These are phyloP conservation scores for Colletotrichum tofieldiae DNA, from an alignment of 2,329 filamentous ascomycete species.

Conservation along the genomic window DNA sequence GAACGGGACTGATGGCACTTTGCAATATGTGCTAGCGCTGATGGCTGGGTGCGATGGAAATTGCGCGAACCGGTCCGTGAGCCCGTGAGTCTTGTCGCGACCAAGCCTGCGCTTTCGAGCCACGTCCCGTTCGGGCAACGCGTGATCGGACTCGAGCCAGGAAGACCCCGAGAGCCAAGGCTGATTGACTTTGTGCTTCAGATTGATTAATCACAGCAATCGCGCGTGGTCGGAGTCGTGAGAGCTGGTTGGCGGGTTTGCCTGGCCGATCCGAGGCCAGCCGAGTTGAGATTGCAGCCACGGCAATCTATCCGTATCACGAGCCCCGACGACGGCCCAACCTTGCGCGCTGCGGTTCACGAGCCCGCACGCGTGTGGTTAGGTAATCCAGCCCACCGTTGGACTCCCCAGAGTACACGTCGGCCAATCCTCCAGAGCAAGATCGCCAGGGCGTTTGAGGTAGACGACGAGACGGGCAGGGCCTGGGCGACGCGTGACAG, in stretches of 20 bases:
- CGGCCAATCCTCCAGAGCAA: slow-evolving; percentile 4
- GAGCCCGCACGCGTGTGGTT: no score
- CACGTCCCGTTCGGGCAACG: background rate
- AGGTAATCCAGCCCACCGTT: background rate
- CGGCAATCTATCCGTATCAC: background rate
- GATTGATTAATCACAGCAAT: background rate
- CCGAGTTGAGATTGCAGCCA: background rate
- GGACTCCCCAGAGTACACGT: slow-evolving; percentile 7
- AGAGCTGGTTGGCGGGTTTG: no score
- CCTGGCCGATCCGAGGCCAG: background rate
- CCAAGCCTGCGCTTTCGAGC: background rate
- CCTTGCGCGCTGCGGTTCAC: background rate
- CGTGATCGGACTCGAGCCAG: background rate
- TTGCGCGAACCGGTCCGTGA: background rate
- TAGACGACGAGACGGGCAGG: slow-evolving; percentile 15
- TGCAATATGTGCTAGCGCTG: slow-evolving; percentile 6
- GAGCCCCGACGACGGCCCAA: background rate
- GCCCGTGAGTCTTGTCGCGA: background rate
- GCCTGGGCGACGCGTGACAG: slow-evolving; percentile 1
- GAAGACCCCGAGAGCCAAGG: background rate
- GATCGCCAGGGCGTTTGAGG: slow-evolving; percentile 14
- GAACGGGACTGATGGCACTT: background rate
- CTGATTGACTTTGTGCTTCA: slow-evolving; percentile 17
- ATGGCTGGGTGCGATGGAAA: background rate
- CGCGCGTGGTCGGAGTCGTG: no score